A percentile compares a stretch with the other conserved stretches of the same genome.
phyloP scores from a whole-genome alignment of 163 green algal species.

The Scenedesmus sp. region DNA sequence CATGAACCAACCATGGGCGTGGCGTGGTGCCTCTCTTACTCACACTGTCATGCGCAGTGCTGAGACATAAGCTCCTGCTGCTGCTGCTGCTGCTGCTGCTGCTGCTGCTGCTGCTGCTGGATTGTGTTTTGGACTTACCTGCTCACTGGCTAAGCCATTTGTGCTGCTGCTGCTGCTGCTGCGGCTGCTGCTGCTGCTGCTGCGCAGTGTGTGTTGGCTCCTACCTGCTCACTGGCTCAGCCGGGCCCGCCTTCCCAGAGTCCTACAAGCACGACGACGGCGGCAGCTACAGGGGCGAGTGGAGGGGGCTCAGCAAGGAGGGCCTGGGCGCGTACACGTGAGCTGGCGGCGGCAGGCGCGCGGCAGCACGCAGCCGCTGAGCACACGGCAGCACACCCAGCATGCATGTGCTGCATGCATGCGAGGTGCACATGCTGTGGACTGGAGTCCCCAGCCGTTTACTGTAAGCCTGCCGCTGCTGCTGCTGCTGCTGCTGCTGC shows the following conservation, averaged over 20 bases:
- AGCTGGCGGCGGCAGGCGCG: too few species aligned
- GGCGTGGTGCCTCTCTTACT: not conserved
- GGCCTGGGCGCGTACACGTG: constrained; percentile 87
- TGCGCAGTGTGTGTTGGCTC: constrained; percentile 61
- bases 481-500: not conserved
- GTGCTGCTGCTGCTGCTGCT: not conserved
- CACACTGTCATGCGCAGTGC: too few species aligned
- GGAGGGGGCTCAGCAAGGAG: constrained; percentile 83
- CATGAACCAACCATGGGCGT: not conserved
- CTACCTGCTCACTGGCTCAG: constrained; percentile 70
- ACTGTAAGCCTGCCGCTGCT: not conserved
- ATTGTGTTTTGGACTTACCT: too few species aligned
- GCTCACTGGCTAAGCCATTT: not conserved
- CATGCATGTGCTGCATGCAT: too few species aligned
- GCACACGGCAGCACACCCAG: too few species aligned
- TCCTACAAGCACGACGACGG: constrained; percentile 84
- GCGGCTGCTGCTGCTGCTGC: not conserved
- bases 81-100: not conserved
- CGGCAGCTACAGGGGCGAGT: constrained; percentile 86
- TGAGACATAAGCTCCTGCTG: too few species aligned
- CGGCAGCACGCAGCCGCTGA: too few species aligned
- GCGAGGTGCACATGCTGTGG: not conserved
- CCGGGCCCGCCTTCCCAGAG: constrained; percentile 77
- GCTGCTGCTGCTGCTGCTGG: not conserved
- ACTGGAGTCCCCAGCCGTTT: not conserved